A percentile compares a stretch with the other conserved stretches of the same genome.
Conservation (phyloP, 2,329 filamentous ascomycete species). For the Microdochium nivale region DNA sequence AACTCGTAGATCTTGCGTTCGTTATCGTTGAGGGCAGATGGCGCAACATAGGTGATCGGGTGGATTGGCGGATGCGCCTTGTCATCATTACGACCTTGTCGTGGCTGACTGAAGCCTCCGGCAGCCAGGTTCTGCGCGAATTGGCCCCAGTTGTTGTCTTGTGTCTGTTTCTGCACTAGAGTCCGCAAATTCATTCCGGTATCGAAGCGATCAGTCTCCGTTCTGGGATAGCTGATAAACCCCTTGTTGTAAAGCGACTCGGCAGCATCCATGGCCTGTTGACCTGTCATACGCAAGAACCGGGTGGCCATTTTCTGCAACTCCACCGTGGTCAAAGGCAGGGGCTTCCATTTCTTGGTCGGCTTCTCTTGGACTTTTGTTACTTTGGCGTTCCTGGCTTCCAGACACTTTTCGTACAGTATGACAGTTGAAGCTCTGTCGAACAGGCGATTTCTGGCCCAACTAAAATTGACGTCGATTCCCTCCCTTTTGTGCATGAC, state of each 20-base stretch:
- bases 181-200: slow-evolving; percentile 74
- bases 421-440: slow-evolving; percentile 75
- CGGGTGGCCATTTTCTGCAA: slow-evolving; percentile 90
- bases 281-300: slow-evolving; percentile 83
- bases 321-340: slow-evolving; percentile 92
- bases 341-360: slow-evolving; percentile 86
- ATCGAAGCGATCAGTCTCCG: slow-evolving; percentile 94
- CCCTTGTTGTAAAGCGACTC: slow-evolving; percentile 87
- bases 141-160: slow-evolving; percentile 66
- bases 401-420: slow-evolving; percentile 77
- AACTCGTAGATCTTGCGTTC: slow-evolving; percentile 86
- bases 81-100: slow-evolving; percentile 82
- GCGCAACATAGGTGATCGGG: slow-evolving; percentile 75
- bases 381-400: slow-evolving; percentile 68
- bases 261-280: slow-evolving; percentile 80
- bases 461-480: slow-evolving; percentile 75
- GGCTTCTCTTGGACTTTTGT: slow-evolving; percentile 83
- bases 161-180: slow-evolving; percentile 76
- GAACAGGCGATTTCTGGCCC: slow-evolving; percentile 77
- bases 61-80: slow-evolving; percentile 97
- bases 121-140: slow-evolving; percentile 70
- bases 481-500: slow-evolving; percentile 69
- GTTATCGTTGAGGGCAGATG: slow-evolving; percentile 52
- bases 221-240: slow-evolving; percentile 95
- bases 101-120: slow-evolving; percentile 72